Conservation (phyloP, 352 stramenopile genomes). For the Globisporangium acanthophoron region DNA sequence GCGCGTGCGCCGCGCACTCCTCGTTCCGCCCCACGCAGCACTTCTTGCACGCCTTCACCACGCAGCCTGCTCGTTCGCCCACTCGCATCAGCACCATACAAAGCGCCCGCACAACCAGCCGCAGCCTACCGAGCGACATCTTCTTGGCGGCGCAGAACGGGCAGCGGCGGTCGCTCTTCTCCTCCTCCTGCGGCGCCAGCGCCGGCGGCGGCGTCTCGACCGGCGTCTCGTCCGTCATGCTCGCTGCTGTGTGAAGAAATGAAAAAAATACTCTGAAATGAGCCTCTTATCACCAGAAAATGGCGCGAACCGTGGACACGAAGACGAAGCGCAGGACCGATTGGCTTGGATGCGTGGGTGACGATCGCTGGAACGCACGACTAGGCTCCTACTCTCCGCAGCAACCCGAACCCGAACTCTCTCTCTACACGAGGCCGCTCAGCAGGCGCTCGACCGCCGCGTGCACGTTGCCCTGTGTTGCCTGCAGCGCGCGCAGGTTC, state of each 20-base stretch:
- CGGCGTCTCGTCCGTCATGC: neutral
- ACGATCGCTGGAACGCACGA: no score
- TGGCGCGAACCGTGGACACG: no score
- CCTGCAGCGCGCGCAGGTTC: slow-evolving; percentile 84
- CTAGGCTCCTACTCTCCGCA: neutral
- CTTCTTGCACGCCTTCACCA: slow-evolving; percentile 57
- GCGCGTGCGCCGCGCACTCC: slow-evolving; percentile 35
- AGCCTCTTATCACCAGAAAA: no score
- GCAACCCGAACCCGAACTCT: no score
- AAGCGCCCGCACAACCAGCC: neutral
- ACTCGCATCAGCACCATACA: neutral
- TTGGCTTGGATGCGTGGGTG: no score
- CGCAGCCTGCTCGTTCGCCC: slow-evolving; percentile 24
- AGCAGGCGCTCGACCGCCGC: slow-evolving; percentile 87
- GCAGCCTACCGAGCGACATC: slow-evolving; percentile 7
- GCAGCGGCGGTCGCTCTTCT: slow-evolving; percentile 19
- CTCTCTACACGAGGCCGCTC: slow-evolving; percentile 47
- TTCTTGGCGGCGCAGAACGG: slow-evolving; percentile 47
- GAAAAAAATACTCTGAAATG: no score
- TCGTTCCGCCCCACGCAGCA: slow-evolving; percentile 47
- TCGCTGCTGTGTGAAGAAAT: no score
- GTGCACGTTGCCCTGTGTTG: slow-evolving; percentile 86
- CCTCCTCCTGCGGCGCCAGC: slow-evolving; percentile 8
- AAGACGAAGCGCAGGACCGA: no score
- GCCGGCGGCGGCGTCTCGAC: neutral